A percentile compares a stretch with the other conserved stretches of the same genome.
Conservation (phyloP, 1,139 yeast genomes). For the Geotrichum histeridarum region DNA sequence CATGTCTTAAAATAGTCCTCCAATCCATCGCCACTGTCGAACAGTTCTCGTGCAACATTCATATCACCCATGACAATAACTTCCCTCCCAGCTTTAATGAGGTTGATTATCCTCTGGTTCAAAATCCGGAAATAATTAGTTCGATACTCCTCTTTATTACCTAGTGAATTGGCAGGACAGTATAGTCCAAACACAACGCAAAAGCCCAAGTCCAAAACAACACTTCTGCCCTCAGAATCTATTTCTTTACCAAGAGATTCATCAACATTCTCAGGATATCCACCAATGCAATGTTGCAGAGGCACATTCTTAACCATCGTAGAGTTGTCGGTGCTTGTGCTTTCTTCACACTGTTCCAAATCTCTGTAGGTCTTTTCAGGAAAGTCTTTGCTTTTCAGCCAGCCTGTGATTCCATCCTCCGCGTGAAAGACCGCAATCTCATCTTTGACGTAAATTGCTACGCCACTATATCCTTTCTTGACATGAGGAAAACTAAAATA, state of each 20-base stretch:
- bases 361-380: slow-evolving; percentile 23
- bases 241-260: slow-evolving; percentile 44
- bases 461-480: slow-evolving; percentile 84
- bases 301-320: slow-evolving; percentile 14
- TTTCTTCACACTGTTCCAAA: slow-evolving; percentile 25
- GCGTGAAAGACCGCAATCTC: slow-evolving; percentile 57
- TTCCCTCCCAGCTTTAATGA: slow-evolving; percentile 46
- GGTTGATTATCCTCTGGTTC: slow-evolving; percentile 54
- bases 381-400: slow-evolving; percentile 38
- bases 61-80: slow-evolving; percentile 85
- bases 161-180: slow-evolving; percentile 91
- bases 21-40: slow-evolving; percentile 74
- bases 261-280: slow-evolving; percentile 50
- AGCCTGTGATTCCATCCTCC: slow-evolving; percentile 89
- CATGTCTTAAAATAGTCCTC: slow-evolving; percentile 40
- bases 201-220: slow-evolving; percentile 64
- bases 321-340: slow-evolving; percentile 20
- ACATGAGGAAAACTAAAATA: slow-evolving; percentile 62
- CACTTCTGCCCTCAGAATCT: slow-evolving; percentile 82
- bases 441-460: slow-evolving; percentile 68
- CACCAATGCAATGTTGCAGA: slow-evolving; percentile 51
- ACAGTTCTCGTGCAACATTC: slow-evolving; percentile 70
- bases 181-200: slow-evolving; percentile 67
- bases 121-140: slow-evolving; percentile 53
- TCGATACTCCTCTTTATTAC: slow-evolving; percentile 63